Conservation (phyloP, 192 early-diverging fungal genomes). For the Thamnidium elegans region DNA sequence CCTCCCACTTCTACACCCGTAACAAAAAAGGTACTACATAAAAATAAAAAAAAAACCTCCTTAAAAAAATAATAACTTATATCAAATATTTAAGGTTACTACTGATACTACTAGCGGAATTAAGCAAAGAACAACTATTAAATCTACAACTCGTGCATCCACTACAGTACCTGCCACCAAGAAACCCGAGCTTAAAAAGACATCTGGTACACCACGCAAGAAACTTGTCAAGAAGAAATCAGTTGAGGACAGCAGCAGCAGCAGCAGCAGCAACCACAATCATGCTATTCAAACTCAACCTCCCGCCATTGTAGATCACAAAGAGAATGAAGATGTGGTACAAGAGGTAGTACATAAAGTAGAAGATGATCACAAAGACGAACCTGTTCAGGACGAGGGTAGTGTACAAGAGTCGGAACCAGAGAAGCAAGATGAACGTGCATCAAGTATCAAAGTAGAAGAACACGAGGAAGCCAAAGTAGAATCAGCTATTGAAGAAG, state of each 20-base stretch:
- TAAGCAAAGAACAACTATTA: neutral
- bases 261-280: no score
- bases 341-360: constrained; percentile 1
- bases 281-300: neutral
- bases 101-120: neutral
- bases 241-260: no score
- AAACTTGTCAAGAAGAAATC: constrained; percentile 2
- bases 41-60: neutral
- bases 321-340: neutral
- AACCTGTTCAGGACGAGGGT: neutral
- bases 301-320: neutral
- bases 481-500: neutral
- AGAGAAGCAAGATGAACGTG: neutral
- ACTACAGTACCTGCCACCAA: neutral
- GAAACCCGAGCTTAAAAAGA: neutral
- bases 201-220: neutral
- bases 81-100: neutral
- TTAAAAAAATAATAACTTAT: constrained; percentile 2
- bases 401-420: neutral
- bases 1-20: neutral
- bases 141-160: neutral
- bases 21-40: constrained; percentile 14
- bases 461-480: constrained; percentile 1
- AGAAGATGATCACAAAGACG: neutral
- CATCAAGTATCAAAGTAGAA: neutral